phyloP scores from a whole-genome alignment of 208 protist species.

The Herpetomonas samuelpessoai region DNA sequence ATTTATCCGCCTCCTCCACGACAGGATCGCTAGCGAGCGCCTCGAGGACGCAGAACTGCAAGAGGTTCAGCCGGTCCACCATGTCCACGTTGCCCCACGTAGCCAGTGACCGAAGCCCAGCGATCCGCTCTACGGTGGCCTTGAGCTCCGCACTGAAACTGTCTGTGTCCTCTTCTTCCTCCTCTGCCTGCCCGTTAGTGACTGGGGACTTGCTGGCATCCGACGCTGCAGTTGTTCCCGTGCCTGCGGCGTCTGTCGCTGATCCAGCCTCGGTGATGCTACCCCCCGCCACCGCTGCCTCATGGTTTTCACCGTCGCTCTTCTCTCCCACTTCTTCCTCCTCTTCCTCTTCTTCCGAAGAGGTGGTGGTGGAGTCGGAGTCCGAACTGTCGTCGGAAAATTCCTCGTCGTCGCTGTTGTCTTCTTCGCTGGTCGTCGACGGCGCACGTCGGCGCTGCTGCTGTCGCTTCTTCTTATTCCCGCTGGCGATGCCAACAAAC shows the following conservation, averaged over 20 bases:
- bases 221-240: background rate
- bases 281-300: conserved; percentile 11
- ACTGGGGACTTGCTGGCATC: conserved; percentile 7
- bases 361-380: conserved; percentile 6
- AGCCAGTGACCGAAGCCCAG: conserved; percentile 52
- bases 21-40: conserved; percentile 44
- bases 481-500: conserved; percentile 70
- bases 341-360: conserved; percentile 5
- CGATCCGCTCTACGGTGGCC: conserved; percentile 52
- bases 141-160: conserved; percentile 48
- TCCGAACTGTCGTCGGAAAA: conserved; percentile 11
- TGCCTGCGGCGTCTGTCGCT: conserved; percentile 11
- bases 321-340: conserved; percentile 26
- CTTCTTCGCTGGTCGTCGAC: conserved; percentile 11
- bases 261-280: conserved; percentile 9
- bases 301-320: conserved; percentile 12
- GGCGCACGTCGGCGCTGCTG: conserved; percentile 20
- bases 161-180: conserved; percentile 26
- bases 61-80: conserved; percentile 69
- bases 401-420: conserved; percentile 23
- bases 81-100: conserved; percentile 84
- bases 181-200: background rate
- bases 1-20: conserved; percentile 50
- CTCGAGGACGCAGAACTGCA: conserved; percentile 73
- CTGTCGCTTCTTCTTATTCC: conserved; percentile 63